Evolutionary conservation across 2,329 filamentous ascomycete species (phyloP), one percentile per base, ranked within the genome.

Genomic region (Allantophomopsis cytisporea): DNA sequence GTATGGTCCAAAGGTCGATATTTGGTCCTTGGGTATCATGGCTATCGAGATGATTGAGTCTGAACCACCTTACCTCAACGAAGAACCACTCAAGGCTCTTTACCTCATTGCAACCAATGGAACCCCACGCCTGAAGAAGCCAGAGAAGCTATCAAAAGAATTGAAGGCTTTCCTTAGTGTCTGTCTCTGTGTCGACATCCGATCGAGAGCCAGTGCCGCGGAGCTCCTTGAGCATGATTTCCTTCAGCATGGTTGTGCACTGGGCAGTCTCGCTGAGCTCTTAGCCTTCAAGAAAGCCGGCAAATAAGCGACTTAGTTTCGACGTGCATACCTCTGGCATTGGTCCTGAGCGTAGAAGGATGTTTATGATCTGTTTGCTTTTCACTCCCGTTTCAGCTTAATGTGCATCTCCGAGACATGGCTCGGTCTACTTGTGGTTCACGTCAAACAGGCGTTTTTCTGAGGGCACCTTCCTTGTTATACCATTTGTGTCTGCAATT

Each of bases 1-100:
- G 61, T 98, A 98, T 55, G 91, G 89, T 31, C 83, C 84, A 56
- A 96, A 96, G 69, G 91, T 96, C 46, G 91, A 98, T 57, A 94
- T 96, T 56, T 98, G 91, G 91, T 95, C 88, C 21, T 68, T 98
- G 45, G 91, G 91, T 55, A 98, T 98, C 64, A 98, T 96, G 91
- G 89, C 91, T 17, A 96, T 98, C 54, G 91, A 98, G 63, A 95
- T 98, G 91, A 96, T 96, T 55, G 91, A 98, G 60, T 94, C 86
- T 14, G 91, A 98, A 61, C 91, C 91, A 5, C 91, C 91, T 0
- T 98, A 98, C 60, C 75, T 96, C 31, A 96, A 96, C 62, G 91
- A 96, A 62, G 89, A 96, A 61, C 91, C 91, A 0, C 74, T 98
- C 41, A 96, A 96, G 69, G 91, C 91, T 7, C 73, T 98, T 36